These are phyloP conservation scores for Betula pendula DNA, from an alignment of 306 rosid genomes.

Conservation along the genomic window DNA sequence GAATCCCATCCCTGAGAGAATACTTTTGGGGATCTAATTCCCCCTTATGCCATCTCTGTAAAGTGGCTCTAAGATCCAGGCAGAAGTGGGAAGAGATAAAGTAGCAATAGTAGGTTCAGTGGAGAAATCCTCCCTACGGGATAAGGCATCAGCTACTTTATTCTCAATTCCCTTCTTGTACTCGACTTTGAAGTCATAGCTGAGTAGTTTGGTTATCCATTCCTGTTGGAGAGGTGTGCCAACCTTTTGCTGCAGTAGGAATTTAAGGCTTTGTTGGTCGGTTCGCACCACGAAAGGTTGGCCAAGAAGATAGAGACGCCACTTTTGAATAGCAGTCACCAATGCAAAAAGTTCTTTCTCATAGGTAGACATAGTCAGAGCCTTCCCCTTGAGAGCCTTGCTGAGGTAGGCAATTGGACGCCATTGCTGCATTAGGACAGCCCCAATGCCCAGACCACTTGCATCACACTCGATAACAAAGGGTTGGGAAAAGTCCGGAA, in stretches of 20 bases:
- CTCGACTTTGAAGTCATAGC: background rate
- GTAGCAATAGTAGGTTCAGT: fast-evolving
- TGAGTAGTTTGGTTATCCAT: background rate
- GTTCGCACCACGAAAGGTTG: no score
- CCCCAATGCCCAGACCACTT: no score
- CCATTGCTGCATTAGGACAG: background rate
- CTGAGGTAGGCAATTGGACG: background rate
- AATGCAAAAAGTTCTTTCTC: background rate
- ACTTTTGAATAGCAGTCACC: background rate
- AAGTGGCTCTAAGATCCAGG: no score
- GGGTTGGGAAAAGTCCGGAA: background rate
- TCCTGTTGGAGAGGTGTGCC: background rate
- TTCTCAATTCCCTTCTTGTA: no score
- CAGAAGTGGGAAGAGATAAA: no score
- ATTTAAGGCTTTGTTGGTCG: background rate
- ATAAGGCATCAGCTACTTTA: background rate
- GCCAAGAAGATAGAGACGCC: background rate
- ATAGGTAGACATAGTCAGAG: background rate
- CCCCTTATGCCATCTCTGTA: background rate
- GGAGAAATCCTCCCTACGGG: background rate
- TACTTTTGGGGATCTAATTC: no score
- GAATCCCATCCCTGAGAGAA: no score
- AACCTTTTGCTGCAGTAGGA: background rate
- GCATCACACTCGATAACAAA: background rate
- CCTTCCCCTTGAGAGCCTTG: background rate